Evolutionary conservation across 805 yeast species (phyloP).

Genomic region (Hermanozyma aechmeae): DNA sequence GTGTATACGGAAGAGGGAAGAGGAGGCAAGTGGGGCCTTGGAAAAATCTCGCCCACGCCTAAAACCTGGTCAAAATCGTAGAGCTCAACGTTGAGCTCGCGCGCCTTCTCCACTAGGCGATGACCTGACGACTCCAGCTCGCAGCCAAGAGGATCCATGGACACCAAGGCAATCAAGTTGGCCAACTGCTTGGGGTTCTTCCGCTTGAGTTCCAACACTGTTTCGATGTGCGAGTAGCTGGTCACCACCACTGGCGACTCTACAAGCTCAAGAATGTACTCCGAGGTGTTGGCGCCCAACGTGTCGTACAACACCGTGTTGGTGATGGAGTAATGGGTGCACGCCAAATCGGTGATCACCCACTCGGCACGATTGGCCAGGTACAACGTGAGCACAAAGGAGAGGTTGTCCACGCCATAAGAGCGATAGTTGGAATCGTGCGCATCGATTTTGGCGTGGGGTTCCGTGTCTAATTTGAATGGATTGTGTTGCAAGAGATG

Average conservation of each 20-base stretch:
- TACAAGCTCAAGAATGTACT: slow-evolving; percentile 23
- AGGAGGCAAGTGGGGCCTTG: slow-evolving; percentile 12
- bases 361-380: slow-evolving; percentile 29
- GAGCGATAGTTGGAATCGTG: slow-evolving; percentile 6
- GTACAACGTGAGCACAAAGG: slow-evolving; percentile 25
- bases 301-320: slow-evolving; percentile 34
- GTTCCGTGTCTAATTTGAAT: slow-evolving; percentile 9
- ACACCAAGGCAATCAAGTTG: slow-evolving; percentile 42
- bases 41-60: slow-evolving; percentile 13
- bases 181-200: slow-evolving; percentile 20
- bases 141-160: slow-evolving; percentile 39
- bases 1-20: slow-evolving; percentile 7
- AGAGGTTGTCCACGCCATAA: slow-evolving; percentile 10
- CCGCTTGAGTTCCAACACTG: slow-evolving; percentile 37
- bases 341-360: slow-evolving; percentile 27
- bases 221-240: slow-evolving; percentile 41
- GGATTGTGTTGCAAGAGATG: slow-evolving; percentile 14
- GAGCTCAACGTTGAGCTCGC: slow-evolving; percentile 8
- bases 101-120: slow-evolving; percentile 24
- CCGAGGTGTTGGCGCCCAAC: slow-evolving; percentile 25
- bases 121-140: slow-evolving; percentile 4
- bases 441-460: slow-evolving; percentile 14
- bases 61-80: slow-evolving; percentile 14
- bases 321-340: slow-evolving; percentile 22
- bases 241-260: slow-evolving; percentile 16